These are phyloP conservation scores for Spathaspora hagerdaliae DNA, from an alignment of 805 yeast genomes.

Conservation along the genomic window DNA sequence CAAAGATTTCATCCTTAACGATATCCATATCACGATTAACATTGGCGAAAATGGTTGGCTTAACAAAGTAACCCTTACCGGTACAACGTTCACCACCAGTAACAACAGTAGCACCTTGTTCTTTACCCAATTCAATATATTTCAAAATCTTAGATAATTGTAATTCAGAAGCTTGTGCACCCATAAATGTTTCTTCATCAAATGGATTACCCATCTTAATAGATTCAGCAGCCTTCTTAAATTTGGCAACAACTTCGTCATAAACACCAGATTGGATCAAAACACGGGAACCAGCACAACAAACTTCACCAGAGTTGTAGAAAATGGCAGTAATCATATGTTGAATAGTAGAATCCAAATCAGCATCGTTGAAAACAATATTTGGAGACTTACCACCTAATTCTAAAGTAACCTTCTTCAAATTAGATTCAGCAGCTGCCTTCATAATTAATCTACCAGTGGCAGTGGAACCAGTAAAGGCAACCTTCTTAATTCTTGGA, in stretches of 20 bases:
- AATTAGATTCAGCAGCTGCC: conserved; percentile 70
- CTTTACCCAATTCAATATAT: conserved; percentile 72
- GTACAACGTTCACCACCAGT: conserved; percentile 81
- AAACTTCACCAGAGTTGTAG: conserved; percentile 93
- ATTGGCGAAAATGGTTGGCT: conserved; percentile 84
- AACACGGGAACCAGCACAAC: conserved; percentile 92
- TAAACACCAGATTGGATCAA: conserved; percentile 83
- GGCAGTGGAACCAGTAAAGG: conserved; percentile 93
- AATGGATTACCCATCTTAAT: conserved; percentile 82
- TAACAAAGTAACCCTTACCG: conserved; percentile 63
- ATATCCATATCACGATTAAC: conserved; percentile 70
- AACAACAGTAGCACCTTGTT: conserved; percentile 79
- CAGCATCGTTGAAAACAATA: conserved; percentile 82
- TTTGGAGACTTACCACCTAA: conserved; percentile 97
- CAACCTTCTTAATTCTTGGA: conserved; percentile 80
- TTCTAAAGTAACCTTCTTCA: conserved; percentile 90
- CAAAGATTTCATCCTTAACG: conserved; percentile 88
- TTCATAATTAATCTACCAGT: conserved; percentile 82
- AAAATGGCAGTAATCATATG: conserved; percentile 79
- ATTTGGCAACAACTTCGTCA: conserved; percentile 66
- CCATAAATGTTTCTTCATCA: conserved; percentile 73
- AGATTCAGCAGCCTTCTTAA: conserved; percentile 52
- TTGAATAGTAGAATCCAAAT: conserved; percentile 70
- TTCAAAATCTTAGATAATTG: conserved; percentile 77
- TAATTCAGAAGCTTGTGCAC: conserved; percentile 82